Evolutionary conservation across 768 basidiomycete genomes (phyloP), one percentile per base, ranked within the genome.

Genomic region (Calocera viscosa): DNA sequence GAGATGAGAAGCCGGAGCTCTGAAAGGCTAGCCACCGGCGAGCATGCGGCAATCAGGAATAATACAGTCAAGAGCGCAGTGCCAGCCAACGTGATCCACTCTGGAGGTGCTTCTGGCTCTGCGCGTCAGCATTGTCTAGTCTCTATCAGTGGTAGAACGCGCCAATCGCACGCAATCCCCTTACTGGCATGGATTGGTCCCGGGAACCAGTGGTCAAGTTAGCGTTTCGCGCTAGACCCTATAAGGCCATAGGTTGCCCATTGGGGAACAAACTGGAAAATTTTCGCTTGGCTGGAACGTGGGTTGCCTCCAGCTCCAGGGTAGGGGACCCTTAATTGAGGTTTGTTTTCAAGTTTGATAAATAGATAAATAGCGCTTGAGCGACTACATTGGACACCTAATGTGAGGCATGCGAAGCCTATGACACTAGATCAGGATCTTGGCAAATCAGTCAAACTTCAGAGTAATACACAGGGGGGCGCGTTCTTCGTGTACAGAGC

Each of bases 171-270:
- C 26, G 53, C 19, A 60, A 19, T 28, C 53, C 53, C 53, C 43
- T 47, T 47, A 5, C 43, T 16, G 30, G 30, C n/a, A 60, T 11
- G 26, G 53, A 60, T 60, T 60, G 53, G 16, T 60, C 53, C 53
- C 53, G 53, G 30, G 30, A 16, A 8, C 16, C 22, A 22, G 53
- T 60, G 53, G 53, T 60, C 30, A 32, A 19, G 14, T 60, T 60
- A 60, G 53, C 53, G 53, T 32, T 28, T 32, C 53, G 26, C 53
- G 53, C 53, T 60, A 60, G 53, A 60, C 53, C 53, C 53, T 60
- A 5, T 32, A 60, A 28, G 53, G 53, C 53, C 30, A 60, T 60
- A 30, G 53, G 53, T 60, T 60, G 53, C 14, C 16, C 53, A 32
- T 32, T 11, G 53, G 30, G 26, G 53, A 60, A 60, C 53, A 32